Evolutionary conservation across 176 grass and related monocot genomes (phyloP).

Genomic region (Phoenix dactylifera): DNA sequence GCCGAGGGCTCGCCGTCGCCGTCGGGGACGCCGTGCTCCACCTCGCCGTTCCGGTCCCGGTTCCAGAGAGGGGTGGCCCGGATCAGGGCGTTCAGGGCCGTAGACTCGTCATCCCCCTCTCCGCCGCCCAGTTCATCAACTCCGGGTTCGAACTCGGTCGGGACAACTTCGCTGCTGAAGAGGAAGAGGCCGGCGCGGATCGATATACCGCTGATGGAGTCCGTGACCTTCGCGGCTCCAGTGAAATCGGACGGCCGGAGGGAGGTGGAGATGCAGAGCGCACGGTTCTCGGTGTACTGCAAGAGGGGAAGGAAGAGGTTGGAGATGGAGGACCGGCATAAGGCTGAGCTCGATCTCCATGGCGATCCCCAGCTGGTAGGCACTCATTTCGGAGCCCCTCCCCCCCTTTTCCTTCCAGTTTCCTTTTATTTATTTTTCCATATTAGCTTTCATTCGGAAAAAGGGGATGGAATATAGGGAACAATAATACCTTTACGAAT

Average conservation of each 20-base stretch:
- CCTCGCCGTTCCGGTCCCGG: constrained; percentile 31
- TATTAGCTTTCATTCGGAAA: too few relatives aligned
- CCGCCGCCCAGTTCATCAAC: background rate
- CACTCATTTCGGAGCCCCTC: background rate
- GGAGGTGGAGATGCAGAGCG: constrained; percentile 60
- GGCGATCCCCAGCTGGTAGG: constrained; percentile 71
- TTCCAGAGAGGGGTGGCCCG: constrained; percentile 15
- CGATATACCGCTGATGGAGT: constrained; percentile 36
- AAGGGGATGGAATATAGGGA: too few relatives aligned
- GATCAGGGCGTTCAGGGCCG: background rate
- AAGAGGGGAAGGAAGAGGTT: constrained; percentile 69
- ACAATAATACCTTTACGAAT: too few relatives aligned
- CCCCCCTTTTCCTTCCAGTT: background rate
- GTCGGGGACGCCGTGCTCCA: background rate
- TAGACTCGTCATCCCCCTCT: constrained; percentile 22
- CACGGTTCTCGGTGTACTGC: constrained; percentile 73
- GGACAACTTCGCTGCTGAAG: constrained; percentile 39
- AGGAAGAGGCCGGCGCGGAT: constrained; percentile 72
- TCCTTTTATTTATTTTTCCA: constrained; percentile 3
- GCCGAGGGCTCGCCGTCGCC: constrained; percentile 29
- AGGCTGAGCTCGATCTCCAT: constrained; percentile 48
- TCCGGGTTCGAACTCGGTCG: background rate
- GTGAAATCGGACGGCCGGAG: constrained; percentile 43
- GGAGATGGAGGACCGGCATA: constrained; percentile 91
- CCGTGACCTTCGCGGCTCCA: constrained; percentile 25